phyloP scores from a whole-genome alignment of 2,329 filamentous ascomycete species.

The Aureobasidium musti region DNA sequence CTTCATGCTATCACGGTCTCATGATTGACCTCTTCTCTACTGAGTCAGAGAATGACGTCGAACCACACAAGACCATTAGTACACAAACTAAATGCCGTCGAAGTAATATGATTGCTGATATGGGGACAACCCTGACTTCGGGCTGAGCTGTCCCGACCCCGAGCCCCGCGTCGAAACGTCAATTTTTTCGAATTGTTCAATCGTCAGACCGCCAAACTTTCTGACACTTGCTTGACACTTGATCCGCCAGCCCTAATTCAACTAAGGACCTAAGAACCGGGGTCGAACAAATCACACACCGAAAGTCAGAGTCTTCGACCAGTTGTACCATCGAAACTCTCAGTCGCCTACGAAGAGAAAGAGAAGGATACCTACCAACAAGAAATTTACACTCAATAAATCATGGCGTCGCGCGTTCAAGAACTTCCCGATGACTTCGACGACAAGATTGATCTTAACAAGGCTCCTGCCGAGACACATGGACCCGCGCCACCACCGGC shows the following conservation, averaged over 20 bases:
- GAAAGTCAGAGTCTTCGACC: no score
- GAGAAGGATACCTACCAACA: neutral
- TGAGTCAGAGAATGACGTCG: no score
- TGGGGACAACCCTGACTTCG: neutral
- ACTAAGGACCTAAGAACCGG: no score
- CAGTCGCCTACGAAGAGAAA: neutral
- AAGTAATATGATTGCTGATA: neutral
- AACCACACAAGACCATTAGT: no score
- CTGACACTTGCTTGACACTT: conserved; percentile 1
- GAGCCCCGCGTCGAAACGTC: neutral
- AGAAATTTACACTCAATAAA: neutral
- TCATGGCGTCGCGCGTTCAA: conserved; percentile 42
- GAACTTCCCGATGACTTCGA: conserved; percentile 56
- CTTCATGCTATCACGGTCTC: no score
- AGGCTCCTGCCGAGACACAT: conserved; percentile 34
- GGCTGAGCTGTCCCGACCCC: neutral
- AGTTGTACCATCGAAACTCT: neutral
- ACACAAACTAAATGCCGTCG: no score
- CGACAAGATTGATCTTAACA: conserved; percentile 47
- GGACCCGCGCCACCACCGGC: conserved; percentile 33
- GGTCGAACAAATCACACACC: no score
- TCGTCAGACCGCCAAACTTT: neutral
- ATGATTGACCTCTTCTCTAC: neutral
- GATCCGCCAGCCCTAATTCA: neutral
- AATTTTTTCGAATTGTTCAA: neutral